Conservation (phyloP, 2,329 filamentous ascomycete species). For the Apiospora marii region DNA sequence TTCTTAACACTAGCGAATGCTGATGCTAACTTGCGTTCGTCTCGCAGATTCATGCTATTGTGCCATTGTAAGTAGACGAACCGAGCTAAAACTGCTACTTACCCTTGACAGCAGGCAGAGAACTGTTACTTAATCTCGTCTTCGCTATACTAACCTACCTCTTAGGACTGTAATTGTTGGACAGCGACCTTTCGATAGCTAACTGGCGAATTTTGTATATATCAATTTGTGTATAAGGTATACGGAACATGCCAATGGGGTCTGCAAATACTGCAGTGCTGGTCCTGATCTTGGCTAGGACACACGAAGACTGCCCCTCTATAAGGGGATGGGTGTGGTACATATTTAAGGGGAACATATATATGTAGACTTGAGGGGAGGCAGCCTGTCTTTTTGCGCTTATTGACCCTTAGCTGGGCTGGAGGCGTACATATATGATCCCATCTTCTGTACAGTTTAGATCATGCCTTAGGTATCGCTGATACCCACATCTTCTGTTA, state of each 20-base stretch:
- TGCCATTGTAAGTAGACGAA: slow-evolving; percentile 30
- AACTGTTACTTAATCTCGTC: neutral
- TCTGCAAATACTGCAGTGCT: neutral
- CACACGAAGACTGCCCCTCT: neutral
- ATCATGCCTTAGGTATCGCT: neutral
- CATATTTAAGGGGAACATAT: neutral
- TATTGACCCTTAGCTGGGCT: no score
- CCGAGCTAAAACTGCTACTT: neutral
- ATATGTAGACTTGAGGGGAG: neutral
- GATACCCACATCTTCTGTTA: neutral
- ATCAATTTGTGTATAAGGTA: neutral
- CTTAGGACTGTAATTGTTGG: slow-evolving; percentile 31
- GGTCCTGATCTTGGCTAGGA: neutral
- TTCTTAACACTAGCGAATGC: neutral
- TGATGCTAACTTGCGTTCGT: neutral
- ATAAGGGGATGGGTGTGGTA: neutral
- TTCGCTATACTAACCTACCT: neutral
- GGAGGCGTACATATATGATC: no score
- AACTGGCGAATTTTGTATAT: neutral
- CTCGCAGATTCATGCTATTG: slow-evolving; percentile 31
- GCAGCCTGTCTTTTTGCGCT: neutral
- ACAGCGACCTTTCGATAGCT: slow-evolving; percentile 30
- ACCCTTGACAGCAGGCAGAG: neutral
- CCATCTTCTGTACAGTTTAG: neutral
- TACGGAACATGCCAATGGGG: neutral